Evolutionary conservation across 2,329 filamentous ascomycete genomes (phyloP).

Genomic region (Ceratocystis ficicola): DNA sequence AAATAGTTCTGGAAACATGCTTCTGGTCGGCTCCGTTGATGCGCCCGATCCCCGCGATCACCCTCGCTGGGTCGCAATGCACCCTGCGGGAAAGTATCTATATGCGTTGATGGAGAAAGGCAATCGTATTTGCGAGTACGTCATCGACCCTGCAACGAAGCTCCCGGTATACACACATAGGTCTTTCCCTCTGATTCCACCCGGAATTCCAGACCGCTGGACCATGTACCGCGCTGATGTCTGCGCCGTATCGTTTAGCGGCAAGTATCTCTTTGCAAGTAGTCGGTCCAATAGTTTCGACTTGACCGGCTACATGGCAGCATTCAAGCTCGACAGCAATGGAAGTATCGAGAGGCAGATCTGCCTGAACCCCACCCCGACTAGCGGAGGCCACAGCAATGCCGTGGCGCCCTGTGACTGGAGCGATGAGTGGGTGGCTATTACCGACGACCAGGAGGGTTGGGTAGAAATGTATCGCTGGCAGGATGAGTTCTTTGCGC

Average conservation of each 20-base stretch:
- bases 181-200: slow-evolving; percentile 66
- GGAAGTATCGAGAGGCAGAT: slow-evolving; percentile 68
- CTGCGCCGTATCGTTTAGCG: slow-evolving; percentile 57
- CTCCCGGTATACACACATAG: slow-evolving; percentile 68
- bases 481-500: slow-evolving; percentile 65
- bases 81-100: slow-evolving; percentile 63
- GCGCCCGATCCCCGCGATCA: slow-evolving; percentile 63
- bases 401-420: slow-evolving; percentile 75
- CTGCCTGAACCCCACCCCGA: slow-evolving; percentile 71
- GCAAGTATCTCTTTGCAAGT: slow-evolving; percentile 69
- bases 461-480: slow-evolving; percentile 82
- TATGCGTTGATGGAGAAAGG: slow-evolving; percentile 87
- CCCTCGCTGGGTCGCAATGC: slow-evolving; percentile 78
- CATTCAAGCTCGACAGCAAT: slow-evolving; percentile 56
- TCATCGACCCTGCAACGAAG: slow-evolving; percentile 60
- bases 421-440: slow-evolving; percentile 78
- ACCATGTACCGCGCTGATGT: slow-evolving; percentile 75
- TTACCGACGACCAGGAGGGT: slow-evolving; percentile 79
- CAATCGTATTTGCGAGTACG: slow-evolving; percentile 70
- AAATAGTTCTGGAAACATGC: slow-evolving; percentile 44
- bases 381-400: slow-evolving; percentile 78
- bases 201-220: slow-evolving; percentile 45
- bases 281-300: slow-evolving; percentile 65
- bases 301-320: slow-evolving; percentile 70
- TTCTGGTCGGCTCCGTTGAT: slow-evolving; percentile 58